These are phyloP conservation scores for Citrus inodora DNA, from an alignment of 345 rosid species.

Conservation along the genomic window DNA sequence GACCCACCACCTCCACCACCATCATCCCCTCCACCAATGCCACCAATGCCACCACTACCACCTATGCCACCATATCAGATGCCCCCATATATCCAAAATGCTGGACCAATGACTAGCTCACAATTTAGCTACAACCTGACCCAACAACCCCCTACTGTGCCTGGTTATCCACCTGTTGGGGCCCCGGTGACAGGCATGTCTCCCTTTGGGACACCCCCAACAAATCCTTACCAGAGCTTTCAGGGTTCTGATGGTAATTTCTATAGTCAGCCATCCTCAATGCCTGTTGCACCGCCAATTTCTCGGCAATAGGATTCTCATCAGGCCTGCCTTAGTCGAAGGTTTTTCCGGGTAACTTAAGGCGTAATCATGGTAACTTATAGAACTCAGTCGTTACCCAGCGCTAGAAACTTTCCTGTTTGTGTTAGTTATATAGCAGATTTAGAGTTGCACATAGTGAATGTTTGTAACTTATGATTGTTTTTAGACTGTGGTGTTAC, in stretches of 20 bases:
- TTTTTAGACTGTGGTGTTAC: conserved; percentile 2
- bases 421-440: conserved; percentile 12
- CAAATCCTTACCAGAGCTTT: conserved; percentile 55
- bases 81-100: conserved; percentile 54
- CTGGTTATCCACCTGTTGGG: conserved; percentile 37
- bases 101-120: conserved; percentile 42
- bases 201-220: conserved; percentile 34
- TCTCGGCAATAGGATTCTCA: conserved; percentile 50
- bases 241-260: conserved; percentile 68
- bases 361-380: background rate
- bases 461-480: conserved; percentile 25
- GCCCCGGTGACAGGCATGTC: conserved; percentile 43
- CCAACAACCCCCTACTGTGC: conserved; percentile 42
- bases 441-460: conserved; percentile 29
- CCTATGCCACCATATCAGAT: conserved; percentile 54
- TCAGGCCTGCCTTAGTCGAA: background rate
- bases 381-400: background rate
- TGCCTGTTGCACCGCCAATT: conserved; percentile 62
- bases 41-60: conserved; percentile 49
- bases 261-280: conserved; percentile 55
- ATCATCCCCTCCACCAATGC: conserved; percentile 44
- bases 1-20: conserved; percentile 58
- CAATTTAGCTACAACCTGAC: conserved; percentile 51
- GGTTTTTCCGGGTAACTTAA: background rate
- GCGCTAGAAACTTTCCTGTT: conserved; percentile 2